Evolutionary conservation across 1,284 basidiomycete species (phyloP), one percentile per base, ranked within the genome.

Genomic region (Cutaneotrichosporon mucoides): DNA sequence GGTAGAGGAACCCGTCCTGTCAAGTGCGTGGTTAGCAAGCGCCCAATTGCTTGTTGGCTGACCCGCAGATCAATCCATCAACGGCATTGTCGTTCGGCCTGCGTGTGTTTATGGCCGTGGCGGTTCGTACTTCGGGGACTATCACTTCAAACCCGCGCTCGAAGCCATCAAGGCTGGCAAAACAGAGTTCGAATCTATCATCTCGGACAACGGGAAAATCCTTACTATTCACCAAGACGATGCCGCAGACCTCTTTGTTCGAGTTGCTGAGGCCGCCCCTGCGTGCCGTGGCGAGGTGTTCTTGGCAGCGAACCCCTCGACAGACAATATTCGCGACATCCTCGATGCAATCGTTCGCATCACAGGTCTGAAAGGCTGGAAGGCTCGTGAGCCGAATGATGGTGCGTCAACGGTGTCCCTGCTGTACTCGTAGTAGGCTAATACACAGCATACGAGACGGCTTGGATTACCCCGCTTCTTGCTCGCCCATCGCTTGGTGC

Each of bases 211-310:
- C 13, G 60, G 60, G 0, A 70, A 82, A 24, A 75, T 76, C 24
- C 64, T 79, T 7, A 63, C 79, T 0, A 73, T 84, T 35, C 84
- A 85, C 67, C 64, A 68, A 13, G 83, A 84, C 64, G 84, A 84
- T 67, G 70, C 82, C 13, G 83, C 81, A 7, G 81, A 83, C 53
- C 62, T 82, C 40, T 84, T 81, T 60, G 54, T 83, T 11, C 69
- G 78, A 4, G 77, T 78, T 4, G 79, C 79, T 2, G 83, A 84
- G 70, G 65, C 78, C 66, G 78, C 72, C 5, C 65, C 72, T 5
- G 55, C 81, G 5, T 64, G 78, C 34, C 68, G 74, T 0, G 83
- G 83, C 2, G 68, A 77, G 58, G 78, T 81, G 16, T 82, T 85
- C 70, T 77, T 83, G 53, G 81, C 75, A 2, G 68, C 78, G 35